Base-by-base conservation (phyloP, 2,329 filamentous ascomycete genomes). In the Huntiella decipiens region DNA sequence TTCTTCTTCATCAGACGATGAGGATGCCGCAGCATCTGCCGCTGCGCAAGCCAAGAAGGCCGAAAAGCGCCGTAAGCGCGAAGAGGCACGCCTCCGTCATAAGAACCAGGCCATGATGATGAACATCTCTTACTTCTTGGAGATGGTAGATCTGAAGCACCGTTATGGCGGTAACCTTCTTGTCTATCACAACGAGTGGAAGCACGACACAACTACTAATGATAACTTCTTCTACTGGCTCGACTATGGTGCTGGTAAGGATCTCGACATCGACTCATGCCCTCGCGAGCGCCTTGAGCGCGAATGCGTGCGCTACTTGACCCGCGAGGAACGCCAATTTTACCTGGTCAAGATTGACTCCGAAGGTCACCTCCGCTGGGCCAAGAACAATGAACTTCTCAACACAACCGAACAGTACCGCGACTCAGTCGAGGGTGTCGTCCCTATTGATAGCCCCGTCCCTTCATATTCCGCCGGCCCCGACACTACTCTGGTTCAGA, bases 151-250 rank as follows among this genome's bases (percentile, higher is more conserved):
- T 57, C 63, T 77, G 40, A 87, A 92, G 59, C 86, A 95, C 57
- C 74, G 86, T 3, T 92, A 94, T 56, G 87, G 86, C 3, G 80
- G 77, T 45, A 92, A 91, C 53, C 61, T 94, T 43, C 70, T 82
- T 31, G 71, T 74, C 31, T 95, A 94, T 54, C 87, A 95, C 56
- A 73, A 76, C 49, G 75, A 82, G 52, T 95, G 87, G 87, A 85
- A 85, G 59, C 74, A 71, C 50, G 66, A 74, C 1, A 15, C 28
- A 5, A 67, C 82, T 22, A 88, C 84, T 0, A 73, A 76, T 4
- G 80, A 94, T 58, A 93, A 91, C 57, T 95, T 87, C 68, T 94
- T 94, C 59, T 88, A 86, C 62, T 94, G 87, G 86, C 67, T 94
- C 1, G 87, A 95, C 57, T 68, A 81, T 49, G 87, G 87, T 4